phyloP scores from a whole-genome alignment of 202 grass and related monocot genomes.

The Saccharum hybrid region DNA sequence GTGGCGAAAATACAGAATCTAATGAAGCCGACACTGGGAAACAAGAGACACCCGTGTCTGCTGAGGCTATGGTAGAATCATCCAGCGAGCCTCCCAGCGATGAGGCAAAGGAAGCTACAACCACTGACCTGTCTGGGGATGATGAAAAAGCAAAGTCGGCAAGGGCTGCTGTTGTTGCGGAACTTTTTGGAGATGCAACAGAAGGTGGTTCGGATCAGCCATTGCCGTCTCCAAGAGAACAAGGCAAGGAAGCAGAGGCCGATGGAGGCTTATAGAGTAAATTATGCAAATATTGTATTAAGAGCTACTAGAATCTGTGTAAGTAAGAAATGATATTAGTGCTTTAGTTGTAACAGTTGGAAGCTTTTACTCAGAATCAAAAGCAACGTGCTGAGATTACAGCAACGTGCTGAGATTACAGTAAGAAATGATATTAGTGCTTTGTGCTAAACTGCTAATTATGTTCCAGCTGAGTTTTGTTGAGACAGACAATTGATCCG shows the following conservation, averaged over 20 bases:
- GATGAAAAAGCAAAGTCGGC: slow-evolving; percentile 6
- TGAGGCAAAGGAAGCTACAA: not conserved
- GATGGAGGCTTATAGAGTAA: slow-evolving; percentile 23
- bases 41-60: slow-evolving; percentile 7
- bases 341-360: slow-evolving; percentile 25
- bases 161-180: not conserved
- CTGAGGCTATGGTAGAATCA: not conserved
- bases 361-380: not conserved
- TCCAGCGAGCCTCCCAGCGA: not conserved
- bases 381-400: not conserved
- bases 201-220: not conserved
- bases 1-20: not conserved
- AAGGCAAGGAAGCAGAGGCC: not conserved
- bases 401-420: no score
- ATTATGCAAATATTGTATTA: slow-evolving; percentile 35
- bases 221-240: slow-evolving; percentile 12
- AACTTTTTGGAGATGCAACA: slow-evolving; percentile 30
- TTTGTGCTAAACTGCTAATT: not conserved
- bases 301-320: slow-evolving; percentile 27
- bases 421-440: no score
- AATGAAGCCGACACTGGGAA: not conserved
- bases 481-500: not conserved
- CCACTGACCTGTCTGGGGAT: slow-evolving; percentile 1
- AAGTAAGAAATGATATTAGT: not conserved
- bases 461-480: no score